A percentile compares a stretch with the other conserved stretches of the same genome.
Evolutionary conservation across 805 yeast genomes (phyloP).

Genomic region (Myxozyma neotropica): DNA sequence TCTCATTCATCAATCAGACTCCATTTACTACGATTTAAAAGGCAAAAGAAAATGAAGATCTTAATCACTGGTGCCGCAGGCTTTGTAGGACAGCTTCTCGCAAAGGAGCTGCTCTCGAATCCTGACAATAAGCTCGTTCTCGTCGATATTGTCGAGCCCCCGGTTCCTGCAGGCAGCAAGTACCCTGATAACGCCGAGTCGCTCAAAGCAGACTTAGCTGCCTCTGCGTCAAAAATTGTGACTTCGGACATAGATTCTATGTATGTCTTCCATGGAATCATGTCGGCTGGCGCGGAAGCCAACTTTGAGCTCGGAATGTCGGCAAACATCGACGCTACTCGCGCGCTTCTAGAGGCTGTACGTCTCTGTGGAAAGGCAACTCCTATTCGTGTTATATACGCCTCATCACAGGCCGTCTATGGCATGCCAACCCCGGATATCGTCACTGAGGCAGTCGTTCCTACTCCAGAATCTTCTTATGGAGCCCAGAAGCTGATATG

Average conservation of each 20-base stretch:
- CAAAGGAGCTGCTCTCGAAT: slow-evolving; percentile 29
- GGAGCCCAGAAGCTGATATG: slow-evolving; percentile 38
- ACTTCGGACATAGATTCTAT: slow-evolving; percentile 25
- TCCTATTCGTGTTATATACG: slow-evolving; percentile 33
- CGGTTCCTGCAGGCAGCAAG: slow-evolving; percentile 21
- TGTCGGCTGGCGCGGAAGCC: slow-evolving; percentile 38
- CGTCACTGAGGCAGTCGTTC: slow-evolving; percentile 33
- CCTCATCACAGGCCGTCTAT: slow-evolving; percentile 36
- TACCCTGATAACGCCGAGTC: slow-evolving; percentile 11
- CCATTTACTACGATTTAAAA: too few relatives aligned
- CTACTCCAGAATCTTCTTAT: slow-evolving; percentile 38
- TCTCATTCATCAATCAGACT: too few relatives aligned
- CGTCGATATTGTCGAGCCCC: slow-evolving; percentile 35
- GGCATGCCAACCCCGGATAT: slow-evolving; percentile 36
- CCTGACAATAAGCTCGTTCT: slow-evolving; percentile 25
- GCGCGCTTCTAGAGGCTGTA: slow-evolving; percentile 33
- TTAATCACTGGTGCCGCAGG: slow-evolving; percentile 39
- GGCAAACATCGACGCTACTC: slow-evolving; percentile 37
- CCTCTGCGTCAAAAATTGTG: slow-evolving; percentile 18
- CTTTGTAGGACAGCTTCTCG: slow-evolving; percentile 36
- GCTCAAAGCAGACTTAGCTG: slow-evolving; percentile 32
- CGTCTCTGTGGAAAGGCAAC: slow-evolving; percentile 19
- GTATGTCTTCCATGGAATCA: slow-evolving; percentile 37
- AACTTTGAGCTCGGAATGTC: slow-evolving; percentile 37
- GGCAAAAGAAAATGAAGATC: slow-evolving; percentile 20